Conservation (phyloP, 2,329 filamentous ascomycete genomes). For the Neoarthrinium moseri region DNA sequence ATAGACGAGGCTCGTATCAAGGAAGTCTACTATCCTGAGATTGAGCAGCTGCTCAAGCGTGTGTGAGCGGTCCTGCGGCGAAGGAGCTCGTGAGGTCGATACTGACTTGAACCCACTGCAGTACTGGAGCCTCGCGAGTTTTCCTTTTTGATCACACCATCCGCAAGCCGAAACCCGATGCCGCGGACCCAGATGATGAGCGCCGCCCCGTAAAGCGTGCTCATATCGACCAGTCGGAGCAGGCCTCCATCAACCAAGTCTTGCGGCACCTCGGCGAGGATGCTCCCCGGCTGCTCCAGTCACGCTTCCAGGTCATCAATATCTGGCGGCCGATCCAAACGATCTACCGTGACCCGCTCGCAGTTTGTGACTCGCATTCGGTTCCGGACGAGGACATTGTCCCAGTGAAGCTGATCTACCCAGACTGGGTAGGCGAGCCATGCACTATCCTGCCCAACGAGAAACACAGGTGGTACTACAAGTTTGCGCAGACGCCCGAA, state of each 20-base stretch:
- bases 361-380: conserved; percentile 35
- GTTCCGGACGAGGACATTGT: conserved; percentile 38
- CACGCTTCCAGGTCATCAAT: conserved; percentile 30
- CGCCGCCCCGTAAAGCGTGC: conserved; percentile 26
- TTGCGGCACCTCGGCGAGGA: conserved; percentile 31
- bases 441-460: conserved; percentile 37
- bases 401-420: conserved; percentile 34
- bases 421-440: conserved; percentile 31
- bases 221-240: conserved; percentile 34
- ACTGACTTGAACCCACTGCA: no score
- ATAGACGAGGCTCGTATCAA: conserved; percentile 59
- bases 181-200: no score
- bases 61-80: no score
- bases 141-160: conserved; percentile 75
- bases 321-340: conserved; percentile 48
- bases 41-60: conserved; percentile 63
- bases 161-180: conserved; percentile 54
- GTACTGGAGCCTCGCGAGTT: conserved; percentile 58
- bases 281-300: conserved; percentile 30
- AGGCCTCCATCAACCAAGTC: no score
- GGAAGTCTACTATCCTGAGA: conserved; percentile 68
- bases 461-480: conserved; percentile 49
- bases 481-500: conserved; percentile 45
- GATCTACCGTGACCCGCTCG: conserved; percentile 40
- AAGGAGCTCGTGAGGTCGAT: no score